These are phyloP conservation scores for Chaetomium sp. DNA, from an alignment of 2,329 filamentous ascomycete genomes.

Conservation along the genomic window DNA sequence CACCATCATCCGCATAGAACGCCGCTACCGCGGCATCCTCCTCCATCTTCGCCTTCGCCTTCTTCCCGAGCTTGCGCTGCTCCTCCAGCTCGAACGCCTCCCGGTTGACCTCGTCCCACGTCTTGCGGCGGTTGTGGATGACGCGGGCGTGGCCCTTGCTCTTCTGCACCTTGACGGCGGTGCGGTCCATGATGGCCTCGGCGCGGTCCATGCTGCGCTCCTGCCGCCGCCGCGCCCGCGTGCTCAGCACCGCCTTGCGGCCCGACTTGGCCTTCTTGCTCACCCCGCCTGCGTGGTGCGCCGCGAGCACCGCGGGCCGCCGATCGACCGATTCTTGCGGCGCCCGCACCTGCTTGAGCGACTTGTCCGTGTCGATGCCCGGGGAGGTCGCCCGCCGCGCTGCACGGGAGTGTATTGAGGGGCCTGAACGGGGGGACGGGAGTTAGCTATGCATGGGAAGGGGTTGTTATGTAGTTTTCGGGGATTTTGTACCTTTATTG, in stretches of 20 bases:
- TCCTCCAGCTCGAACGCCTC: conserved; percentile 21
- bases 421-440: conserved; percentile 46
- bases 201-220: conserved; percentile 62
- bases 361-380: conserved; percentile 71
- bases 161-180: conserved; percentile 36
- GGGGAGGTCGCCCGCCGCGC: conserved; percentile 72
- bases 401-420: conserved; percentile 72
- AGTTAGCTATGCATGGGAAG: not conserved
- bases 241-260: conserved; percentile 57
- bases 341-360: conserved; percentile 61
- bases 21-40: conserved; percentile 32
- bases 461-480: not conserved
- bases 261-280: conserved; percentile 64
- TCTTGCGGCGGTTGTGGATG: conserved; percentile 33
- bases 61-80: conserved; percentile 25
- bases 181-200: conserved; percentile 62
- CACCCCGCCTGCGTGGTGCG: conserved; percentile 68
- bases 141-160: conserved; percentile 33
- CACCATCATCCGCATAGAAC: conserved; percentile 37
- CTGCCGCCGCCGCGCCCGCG: conserved; percentile 57
- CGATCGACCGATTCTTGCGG: conserved; percentile 52
- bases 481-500: conserved; percentile 29
- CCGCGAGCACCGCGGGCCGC: conserved; percentile 68
- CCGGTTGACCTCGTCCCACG: conserved; percentile 36
- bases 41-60: conserved; percentile 29